phyloP scores from a whole-genome alignment of 140 eudicot genomes.

The Flaveria floridana region DNA sequence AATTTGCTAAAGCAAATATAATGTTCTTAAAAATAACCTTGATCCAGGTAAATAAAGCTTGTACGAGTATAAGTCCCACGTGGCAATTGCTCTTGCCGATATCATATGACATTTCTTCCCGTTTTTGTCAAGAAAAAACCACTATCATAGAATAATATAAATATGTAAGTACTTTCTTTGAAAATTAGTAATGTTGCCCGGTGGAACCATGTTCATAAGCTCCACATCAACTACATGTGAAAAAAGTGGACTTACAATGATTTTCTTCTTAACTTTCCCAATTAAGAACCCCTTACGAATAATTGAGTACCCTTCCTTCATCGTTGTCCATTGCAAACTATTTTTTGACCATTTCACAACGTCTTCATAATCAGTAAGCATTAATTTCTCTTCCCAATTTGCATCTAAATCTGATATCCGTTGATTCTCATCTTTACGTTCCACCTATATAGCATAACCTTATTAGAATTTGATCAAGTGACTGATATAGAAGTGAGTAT shows the following conservation, averaged over 20 bases:
- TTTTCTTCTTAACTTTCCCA: neutral
- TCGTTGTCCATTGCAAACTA: neutral
- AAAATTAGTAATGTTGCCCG: too few relatives aligned
- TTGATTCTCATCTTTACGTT: neutral
- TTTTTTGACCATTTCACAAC: neutral
- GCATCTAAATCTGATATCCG: neutral
- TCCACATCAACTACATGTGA: too few relatives aligned
- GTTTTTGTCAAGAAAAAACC: slow-evolving; percentile 20
- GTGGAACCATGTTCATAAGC: too few relatives aligned
- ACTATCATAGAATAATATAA: too few relatives aligned
- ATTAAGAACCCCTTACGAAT: slow-evolving; percentile 26
- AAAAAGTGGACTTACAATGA: neutral
- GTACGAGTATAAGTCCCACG: too few relatives aligned
- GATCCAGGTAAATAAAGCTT: too few relatives aligned
- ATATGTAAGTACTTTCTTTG: too few relatives aligned
- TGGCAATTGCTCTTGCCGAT: too few relatives aligned
- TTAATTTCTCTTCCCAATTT: slow-evolving; percentile 21
- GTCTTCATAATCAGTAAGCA: slow-evolving; percentile 12
- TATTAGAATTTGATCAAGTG: neutral
- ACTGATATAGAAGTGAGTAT: neutral
- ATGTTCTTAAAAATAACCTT: too few relatives aligned
- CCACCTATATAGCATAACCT: neutral
- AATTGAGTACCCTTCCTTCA: slow-evolving; percentile 16
- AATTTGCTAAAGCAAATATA: too few relatives aligned
- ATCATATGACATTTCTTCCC: slow-evolving; percentile 2